Evolutionary conservation across 2,329 filamentous ascomycete species (phyloP), one percentile per base, ranked within the genome.

Genomic region (Davidsoniella australis): DNA sequence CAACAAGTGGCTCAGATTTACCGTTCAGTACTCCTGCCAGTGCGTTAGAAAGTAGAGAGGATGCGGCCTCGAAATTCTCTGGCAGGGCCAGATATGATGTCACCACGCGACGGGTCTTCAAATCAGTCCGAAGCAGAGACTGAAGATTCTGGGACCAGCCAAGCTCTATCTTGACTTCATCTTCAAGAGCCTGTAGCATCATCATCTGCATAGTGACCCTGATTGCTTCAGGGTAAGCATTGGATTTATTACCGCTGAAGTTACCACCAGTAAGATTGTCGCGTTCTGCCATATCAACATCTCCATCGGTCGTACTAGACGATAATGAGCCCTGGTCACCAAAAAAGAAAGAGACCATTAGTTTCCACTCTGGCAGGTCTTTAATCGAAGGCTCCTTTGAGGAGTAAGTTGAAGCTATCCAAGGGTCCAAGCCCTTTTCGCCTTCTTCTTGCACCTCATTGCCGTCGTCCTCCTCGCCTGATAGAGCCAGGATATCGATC

Each of bases 121-220:
- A 71, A 58, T 89, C 82, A 4, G 80, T 83, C 39, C 78, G 73
- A 26, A 91, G 69, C 5, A 82, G 70, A 1, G 78, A 75, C 56
- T 88, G 82, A 2, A 96, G 68, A 56, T 82, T 81, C 42, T 80
- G 72, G 60, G 87, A 82, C 91, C 91, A 96, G 54, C 89, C 84
- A 42, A 82, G 78, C 56, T 89, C 82, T 20, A 86, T 62, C 8
- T 73, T 71, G 50, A 72, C 67, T 45, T 71, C 63, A 38, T 63
- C 59, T 38, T 63, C 59, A 2, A 75, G 60, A 0, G 71, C 71
- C 1, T 66, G 58, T 2, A 77, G 63, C 41, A 75, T 66, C 49
- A 78, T 58, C 2, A 75, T 70, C 18, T 69, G 64, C 54, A 68
- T 70, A 57, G 78, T 78, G 57, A 87, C 93, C 4, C 70, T 71